Conservation (phyloP, 345 rosid species). For the Moricandia moricandioides region DNA sequence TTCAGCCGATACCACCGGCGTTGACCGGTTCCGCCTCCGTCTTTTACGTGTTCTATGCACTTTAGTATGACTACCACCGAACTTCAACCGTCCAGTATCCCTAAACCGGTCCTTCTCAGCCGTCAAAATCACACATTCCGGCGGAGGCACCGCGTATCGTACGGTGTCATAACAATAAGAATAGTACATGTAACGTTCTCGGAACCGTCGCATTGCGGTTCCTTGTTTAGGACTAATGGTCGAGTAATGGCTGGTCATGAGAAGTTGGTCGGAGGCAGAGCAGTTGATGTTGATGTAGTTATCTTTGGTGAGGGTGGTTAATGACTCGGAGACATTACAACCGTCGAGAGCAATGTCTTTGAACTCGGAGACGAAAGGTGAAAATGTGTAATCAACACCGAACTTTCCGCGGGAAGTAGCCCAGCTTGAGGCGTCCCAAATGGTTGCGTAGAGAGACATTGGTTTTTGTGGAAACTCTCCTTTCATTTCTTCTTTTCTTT, state of each 20-base stretch:
- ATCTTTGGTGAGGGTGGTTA: conserved; percentile 20
- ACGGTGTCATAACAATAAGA: conserved; percentile 73
- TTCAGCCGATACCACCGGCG: conserved; percentile 18
- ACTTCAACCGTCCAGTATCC: conserved; percentile 71
- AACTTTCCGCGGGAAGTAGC: conserved; percentile 78
- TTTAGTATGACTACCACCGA: conserved; percentile 53
- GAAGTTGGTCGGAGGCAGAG: conserved; percentile 31
- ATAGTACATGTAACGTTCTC: conserved; percentile 77
- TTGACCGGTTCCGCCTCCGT: conserved; percentile 38
- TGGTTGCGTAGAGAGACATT: conserved; percentile 83
- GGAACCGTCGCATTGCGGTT: conserved; percentile 57
- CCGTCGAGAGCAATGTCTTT: conserved; percentile 68
- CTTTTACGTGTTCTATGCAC: conserved; percentile 27
- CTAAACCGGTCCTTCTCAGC: conserved; percentile 59
- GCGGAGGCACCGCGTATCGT: conserved; percentile 57
- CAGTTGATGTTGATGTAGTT: conserved; percentile 32
- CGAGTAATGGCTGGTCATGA: conserved; percentile 45
- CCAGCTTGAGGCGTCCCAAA: conserved; percentile 97
- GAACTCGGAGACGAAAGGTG: conserved; percentile 75
- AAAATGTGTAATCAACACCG: conserved; percentile 66
- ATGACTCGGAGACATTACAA: conserved; percentile 57
- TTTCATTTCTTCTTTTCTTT: conserved; percentile 60
- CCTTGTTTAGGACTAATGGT: conserved; percentile 40
- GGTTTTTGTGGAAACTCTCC: conserved; percentile 84
- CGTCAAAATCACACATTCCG: conserved; percentile 62